Evolutionary conservation across 208 protist species (phyloP), one percentile per base, ranked within the genome.

Genomic region (Porcisia hertigi): DNA sequence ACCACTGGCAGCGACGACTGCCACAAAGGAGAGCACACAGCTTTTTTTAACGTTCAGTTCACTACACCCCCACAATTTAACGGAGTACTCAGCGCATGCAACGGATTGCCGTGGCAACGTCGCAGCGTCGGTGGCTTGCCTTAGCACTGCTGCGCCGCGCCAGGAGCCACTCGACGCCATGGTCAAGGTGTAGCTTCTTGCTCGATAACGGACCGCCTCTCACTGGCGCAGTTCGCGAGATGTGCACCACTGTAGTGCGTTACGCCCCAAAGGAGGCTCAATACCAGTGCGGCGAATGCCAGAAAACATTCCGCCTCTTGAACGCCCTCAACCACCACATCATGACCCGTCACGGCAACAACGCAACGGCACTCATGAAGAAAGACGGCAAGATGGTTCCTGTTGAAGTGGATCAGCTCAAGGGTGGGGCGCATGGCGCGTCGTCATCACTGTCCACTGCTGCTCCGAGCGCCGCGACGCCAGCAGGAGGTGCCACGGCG

Each of bases 251-350:
- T 9, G n/a, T 49, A 1, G 39, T 52, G 9, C 2, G 4, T 9
- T 30, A 66, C 2, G 81, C 79, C 7, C 71, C 82, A 34, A 80
- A 80, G 41, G 65, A 76, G 9, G 65, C 87, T 0, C 74, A 74
- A 7, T 97, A 94, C 67, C 90, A 94, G 65, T 97, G 94, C 69
- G 83, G 91, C 4, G 86, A 89, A 60, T 97, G 94, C 69, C 88
- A 90, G 16, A 96, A 96, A 76, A 76, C 85, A 0, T 97, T 97
- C 80, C 94, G 94, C 6, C 84, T 97, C 57, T 81, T 95, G 16
- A 96, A 96, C 76, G 94, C 94, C 0, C 83, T 97, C 1, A 91
- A 95, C 47, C 94, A 97, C 76, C 94, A 97, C 84, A 96, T 97
- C 58, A 84, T 94, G 79, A 96, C 94, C 12, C 90, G 89, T 25